Base-by-base conservation (phyloP, 345 rosid species). In the Rhizophora mangle region DNA sequence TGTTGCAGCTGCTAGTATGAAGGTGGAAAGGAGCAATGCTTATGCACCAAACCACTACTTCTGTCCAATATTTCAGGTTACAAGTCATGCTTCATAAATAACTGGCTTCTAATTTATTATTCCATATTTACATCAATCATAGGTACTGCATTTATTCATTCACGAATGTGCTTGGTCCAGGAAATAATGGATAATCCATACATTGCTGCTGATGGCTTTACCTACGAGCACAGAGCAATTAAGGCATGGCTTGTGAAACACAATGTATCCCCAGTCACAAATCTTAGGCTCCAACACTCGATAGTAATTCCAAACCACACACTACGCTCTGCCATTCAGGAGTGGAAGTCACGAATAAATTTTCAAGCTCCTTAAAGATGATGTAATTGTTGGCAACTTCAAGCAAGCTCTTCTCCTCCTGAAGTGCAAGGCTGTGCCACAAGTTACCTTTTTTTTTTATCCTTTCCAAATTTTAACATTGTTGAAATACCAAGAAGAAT, bases 171-270 rank as follows among this genome's bases (percentile, higher is more conserved):
- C 43, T 49, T 53, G 55, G 69, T 78, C 73, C 84, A 90, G 97
- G 96, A 90, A 78, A 71, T 93, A 57, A 91, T 89, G 94, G 94
- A 85, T 63, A 89, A 93, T 74, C 98, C 98, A n/a, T 80, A 83
- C 73, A 82, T 90, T 77, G 92, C 96, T 37, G 90, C 87, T 18
- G 97, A 93, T 81, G 96, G 98, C 65, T 90, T 88, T 78, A 86
- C 96, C 0, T 93, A 93, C 10, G 97, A 93, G 80, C 86, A 79
- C 22, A 73, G 68, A 80, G 96, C 94, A 29, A 91, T 93, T 11
- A 82, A 80, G 67, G 86, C 85, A 1, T 93, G 97, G 98, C 82
- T 87, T 57, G 84, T 74, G 47, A 86, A 75, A 74, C 84, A 87
- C 81, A 73, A 79, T 9, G 82, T 87, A 32, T 93, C 98, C 53